phyloP scores from a whole-genome alignment of 768 basidiomycete genomes.

The Lactarius quietus region DNA sequence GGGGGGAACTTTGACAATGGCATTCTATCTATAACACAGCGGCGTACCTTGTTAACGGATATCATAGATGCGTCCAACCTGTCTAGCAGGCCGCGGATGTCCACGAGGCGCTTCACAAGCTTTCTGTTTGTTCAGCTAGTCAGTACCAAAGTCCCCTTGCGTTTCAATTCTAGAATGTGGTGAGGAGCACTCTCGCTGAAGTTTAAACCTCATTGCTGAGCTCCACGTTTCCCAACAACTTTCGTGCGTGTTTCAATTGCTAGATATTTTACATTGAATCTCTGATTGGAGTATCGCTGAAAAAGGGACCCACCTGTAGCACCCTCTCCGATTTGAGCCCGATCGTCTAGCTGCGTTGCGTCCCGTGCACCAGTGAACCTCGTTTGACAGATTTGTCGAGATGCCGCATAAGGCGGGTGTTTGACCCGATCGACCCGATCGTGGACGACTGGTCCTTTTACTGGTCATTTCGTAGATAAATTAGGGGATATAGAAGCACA shows the following conservation, averaged over 20 bases:
- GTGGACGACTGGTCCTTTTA: too few relatives aligned
- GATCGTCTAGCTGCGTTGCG: slow-evolving; percentile 34
- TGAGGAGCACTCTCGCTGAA: slow-evolving; percentile 10
- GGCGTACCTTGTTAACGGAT: slow-evolving; percentile 50
- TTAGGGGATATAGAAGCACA: too few relatives aligned
- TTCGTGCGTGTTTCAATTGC: slow-evolving; percentile 23
- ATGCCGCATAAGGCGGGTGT: too few relatives aligned
- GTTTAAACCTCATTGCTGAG: slow-evolving; percentile 12
- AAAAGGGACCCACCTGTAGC: slow-evolving; percentile 47
- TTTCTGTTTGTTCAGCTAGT: slow-evolving; percentile 33
- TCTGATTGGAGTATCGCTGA: background rate
- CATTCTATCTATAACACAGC: background rate
- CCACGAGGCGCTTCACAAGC: too few relatives aligned
- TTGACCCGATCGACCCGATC: too few relatives aligned
- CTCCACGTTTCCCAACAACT: slow-evolving; percentile 12
- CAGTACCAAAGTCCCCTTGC: background rate
- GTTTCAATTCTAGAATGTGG: background rate
- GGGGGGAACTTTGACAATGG: background rate
- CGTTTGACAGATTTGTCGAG: too few relatives aligned
- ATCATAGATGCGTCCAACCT: slow-evolving; percentile 50
- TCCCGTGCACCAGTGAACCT: slow-evolving; percentile 38
- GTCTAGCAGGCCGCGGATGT: too few relatives aligned
- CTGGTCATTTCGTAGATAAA: too few relatives aligned
- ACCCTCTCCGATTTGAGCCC: slow-evolving; percentile 57
- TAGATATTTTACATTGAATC: background rate